A percentile compares a stretch with the other conserved stretches of the same genome.
phyloP scores from a whole-genome alignment of 306 rosid genomes.

The Rosa rugosa region DNA sequence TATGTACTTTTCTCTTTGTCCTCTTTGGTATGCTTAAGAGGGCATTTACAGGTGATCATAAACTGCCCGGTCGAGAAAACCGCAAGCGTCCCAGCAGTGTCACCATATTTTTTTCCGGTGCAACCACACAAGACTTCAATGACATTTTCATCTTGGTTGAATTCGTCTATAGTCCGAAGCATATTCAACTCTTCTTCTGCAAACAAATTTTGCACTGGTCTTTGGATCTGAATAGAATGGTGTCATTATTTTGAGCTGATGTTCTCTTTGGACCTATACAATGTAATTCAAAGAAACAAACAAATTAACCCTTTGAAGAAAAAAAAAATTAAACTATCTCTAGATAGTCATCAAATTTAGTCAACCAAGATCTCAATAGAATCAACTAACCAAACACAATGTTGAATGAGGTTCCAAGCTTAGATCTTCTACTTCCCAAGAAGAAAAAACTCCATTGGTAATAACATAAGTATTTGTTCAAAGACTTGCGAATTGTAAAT shows the following conservation, averaged over 20 bases:
- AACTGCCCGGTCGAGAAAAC: constrained; percentile 33
- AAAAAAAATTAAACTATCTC: not conserved
- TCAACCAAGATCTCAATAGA: not conserved
- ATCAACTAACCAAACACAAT: too few relatives aligned
- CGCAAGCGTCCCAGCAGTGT: constrained; percentile 31
- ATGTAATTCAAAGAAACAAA: not conserved
- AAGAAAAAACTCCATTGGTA: not conserved
- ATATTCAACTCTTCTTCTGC: constrained; percentile 21
- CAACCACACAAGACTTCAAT: constrained; percentile 49
- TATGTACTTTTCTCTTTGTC: too few relatives aligned
- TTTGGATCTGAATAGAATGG: too few relatives aligned
- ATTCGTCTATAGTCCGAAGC: constrained; percentile 22
- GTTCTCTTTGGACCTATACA: not conserved
- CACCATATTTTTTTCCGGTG: constrained; percentile 42
- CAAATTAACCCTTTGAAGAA: not conserved
- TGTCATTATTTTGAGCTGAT: not conserved
- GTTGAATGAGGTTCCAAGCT: too few relatives aligned
- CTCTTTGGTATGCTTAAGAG: too few relatives aligned
- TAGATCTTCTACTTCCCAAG: too few relatives aligned
- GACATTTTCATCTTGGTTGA: constrained; percentile 22
- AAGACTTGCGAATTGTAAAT: not conserved
- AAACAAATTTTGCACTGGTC: not conserved
- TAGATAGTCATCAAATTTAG: not conserved
- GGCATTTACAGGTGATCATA: constrained; percentile 33
- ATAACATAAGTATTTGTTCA: not conserved